Conservation (phyloP, 2,329 filamentous ascomycete genomes). For the Cladobotryum mycophilum region DNA sequence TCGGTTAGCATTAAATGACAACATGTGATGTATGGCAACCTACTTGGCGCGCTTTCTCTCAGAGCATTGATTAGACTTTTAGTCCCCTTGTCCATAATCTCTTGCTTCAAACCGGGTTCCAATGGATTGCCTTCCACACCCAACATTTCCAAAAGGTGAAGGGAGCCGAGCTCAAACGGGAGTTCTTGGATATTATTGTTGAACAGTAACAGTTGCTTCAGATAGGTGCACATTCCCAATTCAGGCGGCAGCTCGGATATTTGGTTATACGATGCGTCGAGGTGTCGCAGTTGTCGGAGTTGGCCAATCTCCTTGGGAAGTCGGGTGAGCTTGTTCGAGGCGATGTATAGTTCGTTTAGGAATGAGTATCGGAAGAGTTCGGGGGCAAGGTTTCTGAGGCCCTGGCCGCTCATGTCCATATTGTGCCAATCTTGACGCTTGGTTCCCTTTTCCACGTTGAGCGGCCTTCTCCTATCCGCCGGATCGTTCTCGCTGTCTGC, state of each 20-base stretch:
- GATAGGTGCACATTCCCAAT: conserved; percentile 92
- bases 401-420: conserved; percentile 93
- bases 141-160: conserved; percentile 82
- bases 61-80: conserved; percentile 76
- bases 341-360: conserved; percentile 85
- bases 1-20: conserved; percentile 17
- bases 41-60: conserved; percentile 79
- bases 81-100: conserved; percentile 82
- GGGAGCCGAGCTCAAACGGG: conserved; percentile 79
- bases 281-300: conserved; percentile 70
- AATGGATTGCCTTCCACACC: conserved; percentile 91
- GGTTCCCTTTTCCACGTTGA: conserved; percentile 59
- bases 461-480: conserved; percentile 53
- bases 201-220: conserved; percentile 80
- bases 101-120: conserved; percentile 67
- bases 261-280: conserved; percentile 87
- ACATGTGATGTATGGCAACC: conserved; percentile 28
- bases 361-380: conserved; percentile 85
- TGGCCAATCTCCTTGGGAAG: conserved; percentile 78
- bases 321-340: conserved; percentile 79
- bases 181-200: conserved; percentile 82
- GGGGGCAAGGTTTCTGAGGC: conserved; percentile 71
- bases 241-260: conserved; percentile 77
- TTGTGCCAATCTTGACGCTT: conserved; percentile 84
- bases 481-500: conserved; percentile 46